These are phyloP conservation scores for Pistacia integerrima DNA, from an alignment of 345 rosid species.

Conservation along the genomic window DNA sequence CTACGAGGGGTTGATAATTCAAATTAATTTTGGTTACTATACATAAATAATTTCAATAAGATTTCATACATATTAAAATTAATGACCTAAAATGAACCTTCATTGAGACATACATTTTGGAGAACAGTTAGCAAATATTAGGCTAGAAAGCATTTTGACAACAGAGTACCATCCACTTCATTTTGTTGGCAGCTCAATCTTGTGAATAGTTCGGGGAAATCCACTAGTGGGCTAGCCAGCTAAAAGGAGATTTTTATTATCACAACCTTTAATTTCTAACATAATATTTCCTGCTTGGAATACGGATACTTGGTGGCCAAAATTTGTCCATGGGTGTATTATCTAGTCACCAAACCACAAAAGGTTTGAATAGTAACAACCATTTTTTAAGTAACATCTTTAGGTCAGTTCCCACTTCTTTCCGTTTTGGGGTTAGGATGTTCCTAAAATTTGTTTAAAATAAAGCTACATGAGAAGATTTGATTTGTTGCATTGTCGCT, in stretches of 20 bases:
- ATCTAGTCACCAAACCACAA: neutral
- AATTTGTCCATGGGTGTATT: slow-evolving; percentile 15
- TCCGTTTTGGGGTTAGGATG: neutral
- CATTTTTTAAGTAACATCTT: neutral
- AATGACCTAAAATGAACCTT: too few species aligned
- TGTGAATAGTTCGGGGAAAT: neutral
- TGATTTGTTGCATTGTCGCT: neutral
- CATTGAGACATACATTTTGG: too few species aligned
- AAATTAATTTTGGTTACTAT: too few species aligned
- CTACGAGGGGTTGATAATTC: too few species aligned
- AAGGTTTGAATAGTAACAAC: neutral
- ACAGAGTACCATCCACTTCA: too few species aligned
- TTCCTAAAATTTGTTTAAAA: neutral
- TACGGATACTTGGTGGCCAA: slow-evolving; percentile 18
- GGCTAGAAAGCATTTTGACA: too few species aligned
- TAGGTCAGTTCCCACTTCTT: neutral
- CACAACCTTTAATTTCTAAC: neutral
- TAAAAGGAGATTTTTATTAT: too few species aligned
- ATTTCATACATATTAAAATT: too few species aligned
- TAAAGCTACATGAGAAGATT: neutral
- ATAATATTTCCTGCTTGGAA: neutral
- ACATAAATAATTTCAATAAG: too few species aligned
- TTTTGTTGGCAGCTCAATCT: too few species aligned
- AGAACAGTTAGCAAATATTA: too few species aligned
- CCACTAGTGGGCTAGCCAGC: slow-evolving; percentile 1